phyloP scores from a whole-genome alignment of 1,284 basidiomycete genomes.

The Apiotrichum brassicae region DNA sequence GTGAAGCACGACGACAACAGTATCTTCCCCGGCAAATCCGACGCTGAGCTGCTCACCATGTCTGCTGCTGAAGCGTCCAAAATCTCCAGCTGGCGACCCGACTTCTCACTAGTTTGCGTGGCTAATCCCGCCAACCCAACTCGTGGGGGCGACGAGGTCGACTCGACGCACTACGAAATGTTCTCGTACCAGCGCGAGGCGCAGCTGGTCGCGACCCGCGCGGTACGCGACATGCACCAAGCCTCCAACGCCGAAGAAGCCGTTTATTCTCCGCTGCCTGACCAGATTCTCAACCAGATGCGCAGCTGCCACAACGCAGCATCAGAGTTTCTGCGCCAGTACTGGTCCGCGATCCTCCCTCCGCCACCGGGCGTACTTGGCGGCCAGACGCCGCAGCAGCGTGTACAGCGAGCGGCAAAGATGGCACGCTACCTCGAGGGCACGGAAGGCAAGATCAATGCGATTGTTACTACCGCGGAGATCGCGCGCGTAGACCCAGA shows the following conservation, averaged over 20 bases:
- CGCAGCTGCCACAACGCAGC: conserved; percentile 83
- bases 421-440: conserved; percentile 75
- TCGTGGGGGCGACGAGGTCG: conserved; percentile 8
- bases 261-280: conserved; percentile 59
- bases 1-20: conserved; percentile 13
- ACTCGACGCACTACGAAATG: conserved; percentile 14
- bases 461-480: conserved; percentile 61
- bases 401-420: conserved; percentile 67
- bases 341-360: conserved; percentile 85
- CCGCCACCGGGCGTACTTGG: conserved; percentile 55
- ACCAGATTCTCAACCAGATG: conserved; percentile 69
- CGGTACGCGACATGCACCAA: conserved; percentile 34
- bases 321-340: conserved; percentile 92
- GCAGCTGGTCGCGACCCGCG: conserved; percentile 26
- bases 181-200: conserved; percentile 33
- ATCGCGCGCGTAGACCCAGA: conserved; percentile 58
- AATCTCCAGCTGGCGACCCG: conserved; percentile 16
- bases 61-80: conserved; percentile 14
- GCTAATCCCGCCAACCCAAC: conserved; percentile 24
- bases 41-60: conserved; percentile 54
- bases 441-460: conserved; percentile 72
- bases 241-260: conserved; percentile 34
- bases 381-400: conserved; percentile 46
- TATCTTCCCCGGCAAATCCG: conserved; percentile 42
- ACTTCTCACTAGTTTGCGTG: conserved; percentile 29